Evolutionary conservation across 192 early-diverging fungal genomes (phyloP).

Genomic region (Coemansia sp.): DNA sequence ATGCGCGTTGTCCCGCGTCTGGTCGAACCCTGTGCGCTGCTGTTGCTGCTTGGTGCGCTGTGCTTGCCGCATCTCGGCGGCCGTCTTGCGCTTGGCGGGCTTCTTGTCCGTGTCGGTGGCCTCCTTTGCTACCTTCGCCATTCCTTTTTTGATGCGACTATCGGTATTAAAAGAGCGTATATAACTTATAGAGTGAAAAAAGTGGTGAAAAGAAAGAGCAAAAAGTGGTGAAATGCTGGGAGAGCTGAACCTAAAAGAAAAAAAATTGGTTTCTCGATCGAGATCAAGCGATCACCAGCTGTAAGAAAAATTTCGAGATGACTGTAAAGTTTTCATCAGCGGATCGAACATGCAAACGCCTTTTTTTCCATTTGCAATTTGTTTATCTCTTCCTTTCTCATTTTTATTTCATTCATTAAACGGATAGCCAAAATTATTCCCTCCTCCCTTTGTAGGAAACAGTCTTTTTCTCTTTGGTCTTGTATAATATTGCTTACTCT

Average conservation of each 20-base stretch:
- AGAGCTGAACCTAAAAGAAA: neutral
- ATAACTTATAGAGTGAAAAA: neutral
- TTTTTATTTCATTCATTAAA: neutral
- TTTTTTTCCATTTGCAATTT: neutral
- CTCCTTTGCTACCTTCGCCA: neutral
- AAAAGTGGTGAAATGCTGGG: neutral
- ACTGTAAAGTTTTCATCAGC: neutral
- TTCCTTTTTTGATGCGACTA: neutral
- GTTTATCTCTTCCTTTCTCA: neutral
- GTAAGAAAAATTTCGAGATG: no score
- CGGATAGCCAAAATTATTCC: neutral
- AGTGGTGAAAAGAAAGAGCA: neutral
- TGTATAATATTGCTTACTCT: conserved; percentile 7
- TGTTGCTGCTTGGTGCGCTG: conserved; percentile 27
- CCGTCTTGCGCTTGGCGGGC: conserved; percentile 31
- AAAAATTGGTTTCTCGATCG: neutral
- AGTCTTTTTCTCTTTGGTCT: neutral
- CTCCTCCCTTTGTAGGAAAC: neutral
- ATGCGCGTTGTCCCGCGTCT: conserved; percentile 32
- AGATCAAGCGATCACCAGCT: neutral
- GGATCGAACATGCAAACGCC: no score
- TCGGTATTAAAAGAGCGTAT: no score
- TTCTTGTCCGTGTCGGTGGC: conserved; percentile 11
- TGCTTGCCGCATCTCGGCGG: conserved; percentile 37
- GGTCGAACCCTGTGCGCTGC: conserved; percentile 22